Evolutionary conservation across 2,329 filamentous ascomycete genomes (phyloP).

Genomic region (Diaporthe sp.): DNA sequence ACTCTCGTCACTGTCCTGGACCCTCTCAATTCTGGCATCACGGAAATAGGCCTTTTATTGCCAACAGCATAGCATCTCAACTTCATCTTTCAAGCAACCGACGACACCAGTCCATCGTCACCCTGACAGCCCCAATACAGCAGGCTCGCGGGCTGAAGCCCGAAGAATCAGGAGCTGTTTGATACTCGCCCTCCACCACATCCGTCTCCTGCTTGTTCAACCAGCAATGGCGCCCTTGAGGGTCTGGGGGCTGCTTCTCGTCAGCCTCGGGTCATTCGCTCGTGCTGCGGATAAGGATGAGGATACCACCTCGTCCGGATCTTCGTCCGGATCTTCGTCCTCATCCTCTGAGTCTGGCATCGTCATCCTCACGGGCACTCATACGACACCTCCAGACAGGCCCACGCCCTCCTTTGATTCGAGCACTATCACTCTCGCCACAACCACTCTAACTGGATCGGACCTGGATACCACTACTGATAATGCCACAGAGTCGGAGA

Average conservation of each 20-base stretch:
- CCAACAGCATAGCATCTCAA: neutral
- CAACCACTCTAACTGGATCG: slow-evolving; percentile 44
- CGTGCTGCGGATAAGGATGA: slow-evolving; percentile 31
- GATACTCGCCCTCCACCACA: neutral
- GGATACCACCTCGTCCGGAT: neutral
- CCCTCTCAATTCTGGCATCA: slow-evolving; percentile 17
- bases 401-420: slow-evolving; percentile 58
- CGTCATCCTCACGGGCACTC: slow-evolving; percentile 54
- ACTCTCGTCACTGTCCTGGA: neutral
- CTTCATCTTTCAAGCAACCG: neutral
- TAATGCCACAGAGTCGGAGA: slow-evolving; percentile 49
- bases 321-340: neutral
- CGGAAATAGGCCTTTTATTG: neutral
- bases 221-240: slow-evolving; percentile 36
- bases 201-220: neutral
- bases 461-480: slow-evolving; percentile 43
- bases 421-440: slow-evolving; percentile 55
- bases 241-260: slow-evolving; percentile 39
- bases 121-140: neutral
- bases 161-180: neutral
- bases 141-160: slow-evolving; percentile 14
- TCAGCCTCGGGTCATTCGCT: slow-evolving; percentile 34
- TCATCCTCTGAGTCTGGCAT: slow-evolving; percentile 44
- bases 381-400: slow-evolving; percentile 47
- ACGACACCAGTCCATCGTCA: neutral